These are phyloP conservation scores for Annulohypoxylon moriforme DNA, from an alignment of 495 filamentous ascomycete species.

Conservation along the genomic window DNA sequence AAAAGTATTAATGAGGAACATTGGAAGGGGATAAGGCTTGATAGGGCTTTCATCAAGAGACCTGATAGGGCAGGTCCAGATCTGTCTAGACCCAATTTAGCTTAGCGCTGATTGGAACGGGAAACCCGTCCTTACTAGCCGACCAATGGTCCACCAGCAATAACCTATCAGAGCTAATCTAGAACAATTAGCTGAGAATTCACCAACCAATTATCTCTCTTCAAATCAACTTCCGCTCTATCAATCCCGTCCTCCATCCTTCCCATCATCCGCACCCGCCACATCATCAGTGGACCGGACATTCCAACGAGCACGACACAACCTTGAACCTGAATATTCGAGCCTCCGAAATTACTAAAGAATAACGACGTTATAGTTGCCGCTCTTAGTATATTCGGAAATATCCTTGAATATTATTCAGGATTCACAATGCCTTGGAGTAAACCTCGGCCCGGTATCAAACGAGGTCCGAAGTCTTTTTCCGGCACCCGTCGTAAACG, in stretches of 20 bases:
- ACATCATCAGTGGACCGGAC: constrained; percentile 15
- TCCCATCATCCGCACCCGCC: constrained; percentile 21
- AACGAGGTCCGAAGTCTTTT: constrained; percentile 12
- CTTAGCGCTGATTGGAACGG: constrained; percentile 1
- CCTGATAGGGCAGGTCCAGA: constrained; percentile 39
- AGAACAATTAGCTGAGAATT: constrained; percentile 12
- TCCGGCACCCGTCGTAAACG: constrained; percentile 16
- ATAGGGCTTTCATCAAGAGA: constrained; percentile 28
- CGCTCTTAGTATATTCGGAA: neutral
- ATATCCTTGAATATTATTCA: neutral
- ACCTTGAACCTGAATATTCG: neutral
- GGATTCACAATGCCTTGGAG: neutral
- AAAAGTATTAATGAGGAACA: neutral
- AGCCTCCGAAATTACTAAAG: constrained; percentile 10
- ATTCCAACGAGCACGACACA: constrained; percentile 16
- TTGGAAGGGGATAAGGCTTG: constrained; percentile 25
- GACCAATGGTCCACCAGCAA: neutral
- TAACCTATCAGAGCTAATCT: constrained; percentile 27
- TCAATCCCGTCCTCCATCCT: neutral
- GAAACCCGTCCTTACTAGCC: neutral
- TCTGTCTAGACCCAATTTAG: constrained; percentile 26
- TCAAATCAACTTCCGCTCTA: constrained; percentile 29
- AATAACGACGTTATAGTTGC: neutral
- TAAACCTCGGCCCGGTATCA: constrained; percentile 5
- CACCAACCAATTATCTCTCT: constrained; percentile 24